A percentile compares a stretch with the other conserved stretches of the same genome.
Conservation (phyloP, 176 grass and related monocot genomes). For the Musa schizocarpa region DNA sequence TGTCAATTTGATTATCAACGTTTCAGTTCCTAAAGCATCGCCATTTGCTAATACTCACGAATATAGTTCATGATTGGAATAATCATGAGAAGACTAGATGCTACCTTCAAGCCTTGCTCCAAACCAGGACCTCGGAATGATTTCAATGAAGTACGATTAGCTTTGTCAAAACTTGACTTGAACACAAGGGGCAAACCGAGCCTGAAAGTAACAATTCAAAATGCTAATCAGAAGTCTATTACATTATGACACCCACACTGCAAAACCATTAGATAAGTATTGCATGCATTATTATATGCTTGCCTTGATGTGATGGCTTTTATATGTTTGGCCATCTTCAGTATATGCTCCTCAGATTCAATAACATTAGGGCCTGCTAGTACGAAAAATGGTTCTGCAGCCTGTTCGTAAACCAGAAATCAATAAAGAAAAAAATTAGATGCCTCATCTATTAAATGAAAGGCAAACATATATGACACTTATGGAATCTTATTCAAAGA, state of each 20-base stretch:
- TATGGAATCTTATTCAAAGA: not conserved
- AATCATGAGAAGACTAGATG: not conserved
- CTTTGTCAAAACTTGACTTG: slow-evolving; percentile 96
- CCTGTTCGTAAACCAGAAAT: slow-evolving; percentile 39
- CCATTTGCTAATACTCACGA: not conserved
- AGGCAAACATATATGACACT: not conserved
- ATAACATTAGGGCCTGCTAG: slow-evolving; percentile 84
- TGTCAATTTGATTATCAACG: no score
- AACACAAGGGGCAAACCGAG: slow-evolving; percentile 81
- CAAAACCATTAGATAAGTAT: not conserved
- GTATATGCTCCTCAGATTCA: slow-evolving; percentile 80
- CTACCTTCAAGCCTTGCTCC: slow-evolving; percentile 83
- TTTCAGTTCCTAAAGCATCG: not conserved
- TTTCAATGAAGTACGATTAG: slow-evolving; percentile 86
- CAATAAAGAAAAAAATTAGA: not conserved
- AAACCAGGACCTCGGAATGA: slow-evolving; percentile 86
- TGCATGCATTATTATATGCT: slow-evolving; percentile 13
- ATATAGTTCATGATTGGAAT: not conserved
- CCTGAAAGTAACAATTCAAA: slow-evolving; percentile 27
- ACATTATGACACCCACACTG: not conserved
- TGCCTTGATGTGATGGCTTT: slow-evolving; percentile 63
- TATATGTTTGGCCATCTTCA: slow-evolving; percentile 87
- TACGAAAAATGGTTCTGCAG: slow-evolving; percentile 83
- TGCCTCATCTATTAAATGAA: not conserved
- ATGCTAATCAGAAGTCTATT: not conserved